Base-by-base conservation (phyloP, 23 red algal species). In the Pyropia yezoensis region DNA sequence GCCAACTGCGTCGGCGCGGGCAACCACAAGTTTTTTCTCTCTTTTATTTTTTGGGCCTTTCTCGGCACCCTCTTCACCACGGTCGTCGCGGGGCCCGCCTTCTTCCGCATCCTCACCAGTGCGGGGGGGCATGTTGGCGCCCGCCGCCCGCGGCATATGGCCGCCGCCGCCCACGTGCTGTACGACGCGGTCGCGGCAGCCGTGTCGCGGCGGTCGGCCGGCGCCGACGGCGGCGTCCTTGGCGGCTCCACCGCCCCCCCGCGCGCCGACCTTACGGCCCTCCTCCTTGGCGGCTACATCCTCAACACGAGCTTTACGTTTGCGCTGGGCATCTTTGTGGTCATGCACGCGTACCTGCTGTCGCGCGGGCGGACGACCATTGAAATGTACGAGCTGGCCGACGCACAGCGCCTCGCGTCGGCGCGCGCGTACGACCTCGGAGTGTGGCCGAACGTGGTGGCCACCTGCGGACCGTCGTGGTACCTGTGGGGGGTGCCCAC, bases 361-460 rank as follows among this genome's bases (percentile, higher is more conserved):
- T 52, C 77, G 59, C 80, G 77, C 49, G 81, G 81, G 24, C 52
- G 82, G 54, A 96, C 90, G 26, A 96, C 90, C 3, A 96, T 96
- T 34, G 90, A 96, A 70, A 80, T 85, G 77, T 88, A 96, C 58
- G 90, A 96, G 62, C 28, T 88, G 47, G 76, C 71, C 33, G 90
- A 96, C 73, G 76, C 75, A 32, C 39, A 58, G 53, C 67, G 69
- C 19, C 56, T 55, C 11, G 65, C 58, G 47, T 50, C 56, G n/a
- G 76, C 88, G 7, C 47, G 70, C 15, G 70, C 69, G 16, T 87
- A 87, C 66, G 76, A 96, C 54, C 55, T 87, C 7, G 90, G 90
- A 16, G 50, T 72, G 27, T 39, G 49, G 9, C 65, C 64, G 23
- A 96, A 96, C 69, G 66, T 82, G 55, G 59, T 60, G 23, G 64